Evolutionary conservation across 768 basidiomycete species (phyloP), one percentile per base, ranked within the genome.

Genomic region (Brasilioporus rufonigricans): DNA sequence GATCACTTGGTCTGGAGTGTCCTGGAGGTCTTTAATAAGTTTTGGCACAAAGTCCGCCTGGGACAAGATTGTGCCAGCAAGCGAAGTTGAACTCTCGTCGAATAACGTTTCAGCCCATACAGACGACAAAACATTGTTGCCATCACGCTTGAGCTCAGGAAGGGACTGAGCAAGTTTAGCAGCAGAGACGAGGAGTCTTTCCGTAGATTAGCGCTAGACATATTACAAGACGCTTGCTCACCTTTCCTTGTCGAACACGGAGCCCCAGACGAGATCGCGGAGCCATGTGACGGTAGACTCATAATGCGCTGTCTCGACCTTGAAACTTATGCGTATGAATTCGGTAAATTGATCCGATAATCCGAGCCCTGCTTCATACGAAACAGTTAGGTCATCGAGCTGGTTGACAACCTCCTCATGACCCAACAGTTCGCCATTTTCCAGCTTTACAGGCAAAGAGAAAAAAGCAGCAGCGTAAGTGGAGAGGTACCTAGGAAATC

Each of bases 371-470:
- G 80, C 81, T 52, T 89, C 87, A 66, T 98, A 97, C 3, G 83
- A 84, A 24, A 98, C 92, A 0, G 97, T 98, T 61, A 91, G 88
- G 68, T 93, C 81, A 64, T 97, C 93, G 2, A 99, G 83, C 57
- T 83, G 82, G 70, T 95, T 87, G 57, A 98, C 81, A 26, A 98
- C 97, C 52, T 95, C 84, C 71, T 98, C 97, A 59, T 94, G 91
- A 11, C 80, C 76, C 43, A 98, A 73, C 36, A 73, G 72, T 58
- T 86, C 81, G 3, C 95, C 96, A 50, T 79, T 79, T 38, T 81
- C 75, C 31, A 86, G 78, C 45, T 75, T 81, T 32, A 99, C 80
- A 3, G 95, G 93, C 1, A 98, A 77, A 14, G 91, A 85, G 71
- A 97, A 98, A 77, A 99, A 91, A 1, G 92, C 77, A 26, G 83